A percentile compares a stretch with the other conserved stretches of the same genome.
These are phyloP conservation scores for Thermochaetoides thermophila DNA, from an alignment of 495 filamentous ascomycete genomes.

Conservation along the genomic window DNA sequence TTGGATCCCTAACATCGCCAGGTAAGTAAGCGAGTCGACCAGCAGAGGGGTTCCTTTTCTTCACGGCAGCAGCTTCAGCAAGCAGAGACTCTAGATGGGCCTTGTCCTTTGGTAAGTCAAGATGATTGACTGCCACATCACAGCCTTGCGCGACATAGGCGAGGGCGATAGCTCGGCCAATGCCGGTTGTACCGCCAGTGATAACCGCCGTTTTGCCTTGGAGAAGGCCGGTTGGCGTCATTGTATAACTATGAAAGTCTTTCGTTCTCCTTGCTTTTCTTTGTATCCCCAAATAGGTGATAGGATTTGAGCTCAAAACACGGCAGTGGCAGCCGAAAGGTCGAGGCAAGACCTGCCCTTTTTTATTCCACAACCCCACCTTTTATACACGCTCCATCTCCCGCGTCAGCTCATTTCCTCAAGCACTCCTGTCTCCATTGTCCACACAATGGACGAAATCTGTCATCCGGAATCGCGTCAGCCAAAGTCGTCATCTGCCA, in stretches of 20 bases:
- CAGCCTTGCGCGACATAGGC: slow-evolving; percentile 56
- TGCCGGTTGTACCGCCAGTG: slow-evolving; percentile 63
- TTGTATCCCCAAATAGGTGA: too few species aligned
- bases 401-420: too few species aligned
- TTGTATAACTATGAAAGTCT: slow-evolving; percentile 4
- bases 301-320: too few species aligned
- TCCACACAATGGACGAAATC: too few species aligned
- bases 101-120: slow-evolving; percentile 39
- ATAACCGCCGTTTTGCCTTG: slow-evolving; percentile 57
- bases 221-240: slow-evolving; percentile 39
- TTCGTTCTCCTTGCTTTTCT: too few species aligned
- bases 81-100: slow-evolving; percentile 39
- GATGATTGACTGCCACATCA: slow-evolving; percentile 56
- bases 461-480: too few species aligned
- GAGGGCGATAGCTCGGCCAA: slow-evolving; percentile 60
- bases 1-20: slow-evolving; percentile 52
- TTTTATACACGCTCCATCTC: too few species aligned
- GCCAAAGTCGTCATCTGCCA: too few species aligned
- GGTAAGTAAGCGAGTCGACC: slow-evolving; percentile 41
- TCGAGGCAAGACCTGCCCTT: too few species aligned
- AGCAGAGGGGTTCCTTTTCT: slow-evolving; percentile 14
- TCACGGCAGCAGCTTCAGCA: slow-evolving; percentile 34
- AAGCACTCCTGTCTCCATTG: too few species aligned
- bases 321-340: too few species aligned
- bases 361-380: too few species aligned